phyloP scores from a whole-genome alignment of 495 filamentous ascomycete species.

The Choiromyces venosus region DNA sequence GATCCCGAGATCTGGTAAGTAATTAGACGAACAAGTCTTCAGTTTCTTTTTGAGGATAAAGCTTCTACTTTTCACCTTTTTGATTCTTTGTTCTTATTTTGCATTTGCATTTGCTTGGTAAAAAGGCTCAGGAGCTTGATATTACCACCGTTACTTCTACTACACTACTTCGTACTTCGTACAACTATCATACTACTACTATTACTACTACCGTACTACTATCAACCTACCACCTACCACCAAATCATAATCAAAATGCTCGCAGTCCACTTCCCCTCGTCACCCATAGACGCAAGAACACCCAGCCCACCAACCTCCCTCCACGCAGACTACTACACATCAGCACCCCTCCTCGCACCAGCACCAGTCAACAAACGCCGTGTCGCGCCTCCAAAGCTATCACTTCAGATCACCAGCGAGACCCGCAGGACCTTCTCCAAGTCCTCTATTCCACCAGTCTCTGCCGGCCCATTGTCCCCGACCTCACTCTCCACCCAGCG shows the following conservation, averaged over 20 bases:
- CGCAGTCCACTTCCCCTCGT: conserved; percentile 32
- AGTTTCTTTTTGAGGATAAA: not conserved
- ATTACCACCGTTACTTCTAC: not conserved
- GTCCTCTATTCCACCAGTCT: conserved; percentile 22
- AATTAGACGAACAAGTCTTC: not conserved
- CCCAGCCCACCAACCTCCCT: conserved; percentile 16
- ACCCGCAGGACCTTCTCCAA: conserved; percentile 27
- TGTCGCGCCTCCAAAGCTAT: conserved; percentile 28
- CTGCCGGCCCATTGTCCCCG: conserved; percentile 28
- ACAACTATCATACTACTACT: not conserved
- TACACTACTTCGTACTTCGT: not conserved
- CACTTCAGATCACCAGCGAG: conserved; percentile 30
- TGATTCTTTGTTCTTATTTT: not conserved
- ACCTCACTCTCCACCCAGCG: conserved; percentile 28
- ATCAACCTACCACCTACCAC: not conserved
- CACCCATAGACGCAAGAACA: conserved; percentile 18
- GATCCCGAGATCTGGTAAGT: not conserved
- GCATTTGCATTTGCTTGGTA: not conserved
- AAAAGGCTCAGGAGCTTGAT: not conserved
- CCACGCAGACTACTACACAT: conserved; percentile 18
- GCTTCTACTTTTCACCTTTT: not conserved
- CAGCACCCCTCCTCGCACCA: conserved; percentile 17
- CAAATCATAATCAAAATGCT: conserved; percentile 22
- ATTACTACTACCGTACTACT: not conserved
- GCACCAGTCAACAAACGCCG: conserved; percentile 23